These are phyloP conservation scores for Lobosporangium transversale DNA, from an alignment of 192 early-diverging fungal species.

Conservation along the genomic window DNA sequence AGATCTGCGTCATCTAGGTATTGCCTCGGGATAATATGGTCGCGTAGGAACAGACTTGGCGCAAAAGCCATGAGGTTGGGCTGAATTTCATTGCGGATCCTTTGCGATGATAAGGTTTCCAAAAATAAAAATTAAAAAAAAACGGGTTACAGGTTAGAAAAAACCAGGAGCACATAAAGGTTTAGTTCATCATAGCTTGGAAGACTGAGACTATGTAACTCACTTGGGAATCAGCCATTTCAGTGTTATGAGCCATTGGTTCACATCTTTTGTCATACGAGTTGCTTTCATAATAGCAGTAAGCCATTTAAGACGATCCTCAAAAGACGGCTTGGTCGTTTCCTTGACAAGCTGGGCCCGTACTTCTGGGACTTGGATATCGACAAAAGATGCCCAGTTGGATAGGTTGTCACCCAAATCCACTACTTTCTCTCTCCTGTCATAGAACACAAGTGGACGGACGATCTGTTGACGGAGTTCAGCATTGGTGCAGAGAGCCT, in stretches of 20 bases:
- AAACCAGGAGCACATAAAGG: too few species aligned
- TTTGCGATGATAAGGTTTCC: conserved; percentile 6
- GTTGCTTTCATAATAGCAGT: conserved; percentile 31
- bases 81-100: conserved; percentile 48
- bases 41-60: background rate
- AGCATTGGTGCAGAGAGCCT: conserved; percentile 17
- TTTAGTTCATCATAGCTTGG: too few species aligned
- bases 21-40: conserved; percentile 11
- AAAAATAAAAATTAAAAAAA: background rate
- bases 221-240: conserved; percentile 52
- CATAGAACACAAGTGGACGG: conserved; percentile 21
- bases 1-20: conserved; percentile 39
- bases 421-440: conserved; percentile 25
- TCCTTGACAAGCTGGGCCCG: conserved; percentile 32
- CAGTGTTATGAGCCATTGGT: conserved; percentile 36
- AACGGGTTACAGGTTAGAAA: background rate
- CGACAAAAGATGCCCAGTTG: conserved; percentile 30
- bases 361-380: conserved; percentile 38
- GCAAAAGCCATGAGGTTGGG: conserved; percentile 24
- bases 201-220: too few species aligned
- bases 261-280: conserved; percentile 2
- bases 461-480: conserved; percentile 34
- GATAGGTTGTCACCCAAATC: conserved; percentile 19
- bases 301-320: conserved; percentile 48
- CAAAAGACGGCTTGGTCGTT: conserved; percentile 35